Conservation (phyloP, 805 yeast genomes). For the Teunomyces funiuensis region DNA sequence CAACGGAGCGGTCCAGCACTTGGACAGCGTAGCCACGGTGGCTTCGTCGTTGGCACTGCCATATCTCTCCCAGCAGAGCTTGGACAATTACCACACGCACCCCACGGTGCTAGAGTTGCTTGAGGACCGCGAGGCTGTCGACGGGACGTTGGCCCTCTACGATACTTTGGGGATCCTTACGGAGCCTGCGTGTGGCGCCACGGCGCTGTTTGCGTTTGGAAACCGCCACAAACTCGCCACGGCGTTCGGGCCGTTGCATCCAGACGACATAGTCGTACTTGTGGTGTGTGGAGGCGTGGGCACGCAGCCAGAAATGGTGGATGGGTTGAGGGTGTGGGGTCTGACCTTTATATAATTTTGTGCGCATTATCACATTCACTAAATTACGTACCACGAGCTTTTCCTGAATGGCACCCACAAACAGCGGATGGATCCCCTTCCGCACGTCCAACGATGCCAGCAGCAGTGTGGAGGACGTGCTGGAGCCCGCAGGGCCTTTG, state of each 20-base stretch:
- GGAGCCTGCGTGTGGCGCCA: conserved; percentile 38
- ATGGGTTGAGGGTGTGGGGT: conserved; percentile 10
- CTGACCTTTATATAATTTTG: too few relatives aligned
- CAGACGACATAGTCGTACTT: conserved; percentile 26
- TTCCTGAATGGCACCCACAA: neutral
- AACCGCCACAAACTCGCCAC: conserved; percentile 14
- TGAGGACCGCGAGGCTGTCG: conserved; percentile 27
- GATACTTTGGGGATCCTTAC: conserved; percentile 22
- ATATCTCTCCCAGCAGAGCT: conserved; percentile 20
- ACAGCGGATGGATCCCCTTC: conserved; percentile 1
- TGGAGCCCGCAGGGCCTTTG: too few relatives aligned
- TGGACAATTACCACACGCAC: conserved; percentile 17
- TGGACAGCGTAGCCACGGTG: conserved; percentile 21
- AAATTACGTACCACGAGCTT: too few relatives aligned
- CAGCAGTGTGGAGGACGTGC: too few relatives aligned
- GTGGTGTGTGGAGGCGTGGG: conserved; percentile 32
- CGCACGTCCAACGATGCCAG: neutral
- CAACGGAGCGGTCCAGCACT: conserved; percentile 17
- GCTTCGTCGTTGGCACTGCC: conserved; percentile 32
- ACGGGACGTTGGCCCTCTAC: conserved; percentile 21
- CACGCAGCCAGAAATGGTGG: conserved; percentile 10
- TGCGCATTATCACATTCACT: conserved; percentile 4
- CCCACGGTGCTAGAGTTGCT: conserved; percentile 17
- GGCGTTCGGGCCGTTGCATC: conserved; percentile 13
- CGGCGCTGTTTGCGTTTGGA: conserved; percentile 17